phyloP scores from a whole-genome alignment of 2,329 filamentous ascomycete genomes.

The Ophiognomonia clavigignenti-juglandacearum region DNA sequence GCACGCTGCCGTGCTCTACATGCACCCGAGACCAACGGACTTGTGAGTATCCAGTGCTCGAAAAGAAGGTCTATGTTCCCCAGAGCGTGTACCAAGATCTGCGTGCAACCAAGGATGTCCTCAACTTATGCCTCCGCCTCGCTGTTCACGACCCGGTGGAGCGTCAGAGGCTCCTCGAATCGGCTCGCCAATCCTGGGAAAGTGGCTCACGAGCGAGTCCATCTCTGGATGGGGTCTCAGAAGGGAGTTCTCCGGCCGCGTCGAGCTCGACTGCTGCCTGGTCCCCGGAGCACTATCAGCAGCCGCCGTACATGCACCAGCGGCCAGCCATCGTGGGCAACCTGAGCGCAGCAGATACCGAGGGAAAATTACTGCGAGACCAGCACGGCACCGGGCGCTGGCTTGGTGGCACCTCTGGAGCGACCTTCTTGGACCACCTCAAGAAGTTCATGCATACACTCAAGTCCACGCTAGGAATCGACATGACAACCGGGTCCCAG shows the following conservation, averaged over 20 bases:
- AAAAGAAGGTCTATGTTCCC: slow-evolving; percentile 39
- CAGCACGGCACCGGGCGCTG: slow-evolving; percentile 39
- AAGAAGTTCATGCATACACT: slow-evolving; percentile 42
- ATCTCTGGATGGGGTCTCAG: background rate
- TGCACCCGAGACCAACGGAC: slow-evolving; percentile 35
- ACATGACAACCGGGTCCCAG: slow-evolving; percentile 21
- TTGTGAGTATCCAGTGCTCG: slow-evolving; percentile 41
- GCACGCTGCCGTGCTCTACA: slow-evolving; percentile 42
- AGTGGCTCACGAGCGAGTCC: slow-evolving; percentile 17
- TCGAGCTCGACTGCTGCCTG: slow-evolving; percentile 19
- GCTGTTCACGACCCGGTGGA: slow-evolving; percentile 30
- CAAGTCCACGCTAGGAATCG: slow-evolving; percentile 24
- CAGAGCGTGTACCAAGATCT: slow-evolving; percentile 37
- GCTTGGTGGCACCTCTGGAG: slow-evolving; percentile 44
- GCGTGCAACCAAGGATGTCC: slow-evolving; percentile 31
- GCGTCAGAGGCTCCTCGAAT: slow-evolving; percentile 28
- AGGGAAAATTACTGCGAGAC: slow-evolving; percentile 41
- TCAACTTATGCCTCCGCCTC: slow-evolving; percentile 35
- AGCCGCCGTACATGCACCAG: slow-evolving; percentile 4
- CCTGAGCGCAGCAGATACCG: slow-evolving; percentile 15
- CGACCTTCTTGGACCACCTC: slow-evolving; percentile 44
- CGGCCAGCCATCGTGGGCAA: background rate
- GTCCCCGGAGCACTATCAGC: slow-evolving; percentile 3
- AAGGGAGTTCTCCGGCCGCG: slow-evolving; percentile 14
- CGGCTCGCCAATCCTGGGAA: background rate